Conservation (phyloP, 2,329 filamentous ascomycete species). For the Botrytis byssoidea region DNA sequence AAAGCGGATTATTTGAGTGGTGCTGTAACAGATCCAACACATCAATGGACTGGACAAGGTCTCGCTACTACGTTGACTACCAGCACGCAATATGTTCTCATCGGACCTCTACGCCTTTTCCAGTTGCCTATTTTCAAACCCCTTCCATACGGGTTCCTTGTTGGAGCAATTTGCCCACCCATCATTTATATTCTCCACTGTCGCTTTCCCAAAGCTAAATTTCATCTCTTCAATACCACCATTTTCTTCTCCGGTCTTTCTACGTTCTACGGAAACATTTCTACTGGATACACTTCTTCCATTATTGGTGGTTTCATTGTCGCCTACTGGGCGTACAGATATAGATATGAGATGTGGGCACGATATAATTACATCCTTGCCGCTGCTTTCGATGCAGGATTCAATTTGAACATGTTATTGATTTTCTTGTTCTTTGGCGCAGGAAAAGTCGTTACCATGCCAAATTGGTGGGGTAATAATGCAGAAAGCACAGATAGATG, state of each 20-base stretch:
- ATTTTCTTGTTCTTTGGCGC: constrained; percentile 60
- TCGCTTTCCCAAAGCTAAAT: constrained; percentile 49
- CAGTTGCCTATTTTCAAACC: constrained; percentile 47
- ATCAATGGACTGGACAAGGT: constrained; percentile 60
- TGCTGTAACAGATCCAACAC: constrained; percentile 49
- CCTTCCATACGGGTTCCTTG: constrained; percentile 54
- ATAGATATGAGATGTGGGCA: constrained; percentile 57
- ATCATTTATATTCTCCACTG: constrained; percentile 52
- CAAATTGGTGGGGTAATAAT: constrained; percentile 64
- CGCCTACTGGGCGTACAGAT: constrained; percentile 58
- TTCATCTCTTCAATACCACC: constrained; percentile 59
- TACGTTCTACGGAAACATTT: constrained; percentile 60
- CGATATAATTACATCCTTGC: constrained; percentile 61
- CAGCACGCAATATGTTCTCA: constrained; percentile 59
- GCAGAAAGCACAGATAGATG: constrained; percentile 55
- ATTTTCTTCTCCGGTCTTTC: constrained; percentile 59
- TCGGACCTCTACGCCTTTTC: constrained; percentile 53
- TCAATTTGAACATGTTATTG: constrained; percentile 60
- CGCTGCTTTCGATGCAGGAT: constrained; percentile 60
- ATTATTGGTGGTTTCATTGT: constrained; percentile 60
- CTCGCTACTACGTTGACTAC: constrained; percentile 52
- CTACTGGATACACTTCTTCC: constrained; percentile 55
- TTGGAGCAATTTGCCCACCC: constrained; percentile 48
- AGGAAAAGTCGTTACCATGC: constrained; percentile 57
- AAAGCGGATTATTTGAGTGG: constrained; percentile 57